These are phyloP conservation scores for Fusarium brevicatenulatum DNA, from an alignment of 2,329 filamentous ascomycete genomes.

Conservation along the genomic window DNA sequence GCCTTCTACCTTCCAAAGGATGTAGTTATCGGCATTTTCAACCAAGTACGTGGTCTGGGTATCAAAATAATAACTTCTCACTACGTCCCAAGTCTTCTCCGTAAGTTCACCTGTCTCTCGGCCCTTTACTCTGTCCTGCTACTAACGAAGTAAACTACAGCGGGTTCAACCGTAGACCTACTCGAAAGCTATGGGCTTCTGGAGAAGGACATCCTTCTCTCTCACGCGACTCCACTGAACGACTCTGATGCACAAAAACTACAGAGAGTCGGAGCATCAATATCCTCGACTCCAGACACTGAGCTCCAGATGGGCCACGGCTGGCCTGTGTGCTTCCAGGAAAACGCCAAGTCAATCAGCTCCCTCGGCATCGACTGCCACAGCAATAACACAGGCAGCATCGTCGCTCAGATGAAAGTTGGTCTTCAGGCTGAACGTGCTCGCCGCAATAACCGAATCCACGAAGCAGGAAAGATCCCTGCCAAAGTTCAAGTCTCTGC, in stretches of 20 bases:
- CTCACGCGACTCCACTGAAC: neutral
- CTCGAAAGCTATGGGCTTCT: neutral
- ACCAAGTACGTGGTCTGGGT: neutral
- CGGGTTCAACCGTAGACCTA: neutral
- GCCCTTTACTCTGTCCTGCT: fast-evolving
- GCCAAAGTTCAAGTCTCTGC: neutral
- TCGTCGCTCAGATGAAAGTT: constrained; percentile 2
- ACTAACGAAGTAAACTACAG: neutral
- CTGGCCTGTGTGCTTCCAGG: constrained; percentile 14
- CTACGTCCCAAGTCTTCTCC: neutral
- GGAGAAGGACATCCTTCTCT: constrained; percentile 3
- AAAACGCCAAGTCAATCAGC: neutral
- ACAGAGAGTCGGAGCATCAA: neutral
- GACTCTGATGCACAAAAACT: constrained; percentile 13
- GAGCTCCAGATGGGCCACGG: constrained; percentile 17
- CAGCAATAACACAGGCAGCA: constrained; percentile 2
- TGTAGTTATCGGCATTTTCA: neutral
- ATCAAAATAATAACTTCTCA: constrained; percentile 17
- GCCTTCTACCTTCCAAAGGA: constrained; percentile 13
- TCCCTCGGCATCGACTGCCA: constrained; percentile 10
- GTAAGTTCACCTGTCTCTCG: neutral
- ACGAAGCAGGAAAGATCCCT: neutral
- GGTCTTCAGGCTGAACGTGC: constrained; percentile 5
- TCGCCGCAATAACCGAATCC: neutral
- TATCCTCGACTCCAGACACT: neutral